These are phyloP conservation scores for Botrytis cinerea DNA, from an alignment of 2,329 filamentous ascomycete genomes.

Conservation along the genomic window DNA sequence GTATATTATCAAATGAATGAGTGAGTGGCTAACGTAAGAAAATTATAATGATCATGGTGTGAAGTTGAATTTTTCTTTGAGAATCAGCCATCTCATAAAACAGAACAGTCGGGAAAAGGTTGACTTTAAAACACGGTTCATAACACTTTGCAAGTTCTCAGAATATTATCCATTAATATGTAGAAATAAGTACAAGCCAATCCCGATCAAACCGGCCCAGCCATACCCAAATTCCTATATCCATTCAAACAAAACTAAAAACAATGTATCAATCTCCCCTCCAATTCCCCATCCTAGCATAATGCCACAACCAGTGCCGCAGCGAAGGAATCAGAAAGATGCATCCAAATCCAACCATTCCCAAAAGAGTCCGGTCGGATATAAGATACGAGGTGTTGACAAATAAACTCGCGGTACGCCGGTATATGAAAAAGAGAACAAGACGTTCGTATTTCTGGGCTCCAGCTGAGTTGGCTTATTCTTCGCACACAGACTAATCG, in stretches of 20 bases:
- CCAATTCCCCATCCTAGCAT: conserved; percentile 15
- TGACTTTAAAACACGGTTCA: not conserved
- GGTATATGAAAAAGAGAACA: conserved; percentile 41
- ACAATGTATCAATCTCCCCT: conserved; percentile 17
- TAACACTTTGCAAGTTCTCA: not conserved
- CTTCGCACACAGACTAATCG: conserved; percentile 97
- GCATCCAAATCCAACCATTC: conserved; percentile 22
- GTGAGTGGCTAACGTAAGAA: not conserved
- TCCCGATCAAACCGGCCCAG: not conserved
- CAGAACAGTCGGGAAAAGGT: not conserved
- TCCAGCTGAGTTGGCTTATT: conserved; percentile 47
- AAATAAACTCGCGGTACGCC: conserved; percentile 35
- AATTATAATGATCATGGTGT: not conserved
- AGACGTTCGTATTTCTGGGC: conserved; percentile 43
- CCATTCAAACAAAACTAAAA: not conserved
- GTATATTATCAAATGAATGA: not conserved
- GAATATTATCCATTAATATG: not conserved
- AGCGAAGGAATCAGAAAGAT: conserved; percentile 24
- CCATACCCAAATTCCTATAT: not conserved
- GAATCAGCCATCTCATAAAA: not conserved
- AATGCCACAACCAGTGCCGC: conserved; percentile 20
- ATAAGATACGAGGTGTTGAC: conserved; percentile 32
- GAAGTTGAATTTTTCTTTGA: not conserved
- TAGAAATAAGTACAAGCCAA: not conserved
- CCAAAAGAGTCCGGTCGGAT: conserved; percentile 24